Evolutionary conservation across 345 rosid species (phyloP), one percentile per base, ranked within the genome.

Genomic region (Syzygium aqueum): DNA sequence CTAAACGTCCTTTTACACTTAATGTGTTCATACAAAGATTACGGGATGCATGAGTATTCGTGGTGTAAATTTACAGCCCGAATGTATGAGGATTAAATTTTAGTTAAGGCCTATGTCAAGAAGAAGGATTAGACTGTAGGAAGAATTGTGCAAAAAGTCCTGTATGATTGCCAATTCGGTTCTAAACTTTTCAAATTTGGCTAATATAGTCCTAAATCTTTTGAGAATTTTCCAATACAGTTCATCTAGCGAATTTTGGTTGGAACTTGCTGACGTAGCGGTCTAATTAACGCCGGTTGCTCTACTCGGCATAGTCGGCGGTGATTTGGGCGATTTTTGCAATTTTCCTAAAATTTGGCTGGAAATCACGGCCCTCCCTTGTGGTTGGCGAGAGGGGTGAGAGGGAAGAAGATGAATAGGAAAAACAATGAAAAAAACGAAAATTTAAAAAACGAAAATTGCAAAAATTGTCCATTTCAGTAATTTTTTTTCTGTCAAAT

Each of bases 201-300:
- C 12, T 0, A 19, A 6, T 19, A 37, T 37, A 37, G 2, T 73
- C 7, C 0, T 73, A 37, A 73, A 37, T 4, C 9, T 73, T 10
- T 73, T 37, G 14, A 37, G 1, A 73, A 19, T 0, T 19, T 37
- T 73, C 0, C 49, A 37, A 73, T 21, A 22, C 21, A 73, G 14
- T 73, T 33, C 11, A 11, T 73, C 11, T 2, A 19, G 0, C 0
- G 0, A 67, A 67, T 33, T 30, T 30, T 67, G 3, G 12, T 46
- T 13, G 3, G 3, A 30, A 30, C 16, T 65, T 22, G 19, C 3
- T 59, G 27, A 33, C 46, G 21, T 73, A 27, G 2, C 0, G 12
- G 1, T 19, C 14, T 3, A 19, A 11, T 73, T 37, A 67, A 17
- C 11, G 46, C 0, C 1, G 3, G 23, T 33, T 23, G 2, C 19